Evolutionary conservation across 805 yeast genomes (phyloP).

Genomic region (Metschnikowia santaceciliae): DNA sequence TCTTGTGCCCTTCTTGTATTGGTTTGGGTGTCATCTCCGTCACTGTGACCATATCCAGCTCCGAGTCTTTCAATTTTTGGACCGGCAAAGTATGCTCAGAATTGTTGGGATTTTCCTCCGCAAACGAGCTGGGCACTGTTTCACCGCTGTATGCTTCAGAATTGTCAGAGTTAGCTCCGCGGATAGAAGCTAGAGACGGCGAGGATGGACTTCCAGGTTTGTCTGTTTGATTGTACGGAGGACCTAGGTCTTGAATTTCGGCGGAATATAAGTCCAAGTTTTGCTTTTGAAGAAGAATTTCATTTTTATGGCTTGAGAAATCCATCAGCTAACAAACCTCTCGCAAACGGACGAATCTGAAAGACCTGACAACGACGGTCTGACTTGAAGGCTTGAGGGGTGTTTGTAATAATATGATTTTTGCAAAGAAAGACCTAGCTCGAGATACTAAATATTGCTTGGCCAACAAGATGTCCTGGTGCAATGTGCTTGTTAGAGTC

Average conservation of each 20-base stretch:
- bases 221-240: background rate
- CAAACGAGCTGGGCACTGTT: conserved; percentile 17
- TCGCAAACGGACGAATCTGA: background rate
- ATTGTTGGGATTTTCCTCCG: conserved; percentile 13
- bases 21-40: conserved; percentile 5
- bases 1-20: background rate
- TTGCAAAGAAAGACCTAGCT: background rate
- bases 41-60: conserved; percentile 14
- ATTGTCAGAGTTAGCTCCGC: conserved; percentile 13
- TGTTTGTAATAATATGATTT: background rate
- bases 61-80: conserved; percentile 9
- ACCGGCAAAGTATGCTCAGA: conserved; percentile 8
- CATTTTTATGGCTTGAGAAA: conserved; percentile 1
- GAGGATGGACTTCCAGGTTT: conserved; percentile 12
- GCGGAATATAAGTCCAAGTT: background rate
- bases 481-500: background rate
- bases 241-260: conserved; percentile 2
- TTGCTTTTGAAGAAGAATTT: background rate
- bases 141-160: conserved; percentile 18
- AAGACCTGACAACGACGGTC: background rate
- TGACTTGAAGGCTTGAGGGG: background rate
- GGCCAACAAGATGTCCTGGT: background rate
- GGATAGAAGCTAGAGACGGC: conserved; percentile 14
- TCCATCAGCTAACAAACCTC: conserved; percentile 1
- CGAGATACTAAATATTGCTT: background rate